Percentiles rank a stretch among this genome's conserved stretches.
These are phyloP conservation scores for Populus trichocarpa DNA, from an alignment of 441 rosid species.

Conservation along the genomic window DNA sequence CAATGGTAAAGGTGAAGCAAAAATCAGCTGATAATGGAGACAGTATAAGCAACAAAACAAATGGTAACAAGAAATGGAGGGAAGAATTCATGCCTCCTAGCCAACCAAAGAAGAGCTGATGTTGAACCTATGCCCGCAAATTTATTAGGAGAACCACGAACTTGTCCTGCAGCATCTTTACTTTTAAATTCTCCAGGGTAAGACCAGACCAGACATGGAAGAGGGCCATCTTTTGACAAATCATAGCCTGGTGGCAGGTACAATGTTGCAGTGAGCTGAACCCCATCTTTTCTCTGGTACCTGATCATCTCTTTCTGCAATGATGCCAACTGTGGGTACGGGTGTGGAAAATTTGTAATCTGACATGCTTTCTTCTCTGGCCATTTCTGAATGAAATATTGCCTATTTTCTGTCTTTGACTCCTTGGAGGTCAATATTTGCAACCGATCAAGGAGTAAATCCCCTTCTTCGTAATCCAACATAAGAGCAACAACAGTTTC, in stretches of 20 bases:
- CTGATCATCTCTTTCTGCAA: constrained; percentile 95
- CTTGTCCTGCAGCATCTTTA: constrained; percentile 98
- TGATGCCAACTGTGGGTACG: constrained; percentile 88
- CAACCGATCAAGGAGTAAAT: constrained; percentile 59
- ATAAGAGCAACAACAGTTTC: constrained; percentile 87
- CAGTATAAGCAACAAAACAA: background rate
- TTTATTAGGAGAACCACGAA: constrained; percentile 98
- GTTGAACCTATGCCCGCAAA: constrained; percentile 94
- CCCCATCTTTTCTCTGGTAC: constrained; percentile 93
- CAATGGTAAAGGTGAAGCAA: constrained; percentile 13
- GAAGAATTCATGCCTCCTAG: constrained; percentile 66
- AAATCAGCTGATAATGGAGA: constrained; percentile 11
- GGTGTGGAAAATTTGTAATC: constrained; percentile 88
- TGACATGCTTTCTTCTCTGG: constrained; percentile 73
- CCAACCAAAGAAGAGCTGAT: constrained; percentile 94
- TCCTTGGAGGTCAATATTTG: constrained; percentile 84
- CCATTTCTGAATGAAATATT: constrained; percentile 79
- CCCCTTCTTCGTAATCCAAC: constrained; percentile 87
- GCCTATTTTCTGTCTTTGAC: constrained; percentile 93
- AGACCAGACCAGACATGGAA: constrained; percentile 94
- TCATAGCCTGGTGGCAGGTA: constrained; percentile 91
- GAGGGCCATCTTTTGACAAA: constrained; percentile 86
- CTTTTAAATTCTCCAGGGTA: constrained; percentile 98
- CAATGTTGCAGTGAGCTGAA: constrained; percentile 90
- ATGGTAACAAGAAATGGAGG: constrained; percentile 11